Evolutionary conservation across 2,329 filamentous ascomycete species (phyloP), one percentile per base, ranked within the genome.

Genomic region (Neopestalotiopsis sp.): DNA sequence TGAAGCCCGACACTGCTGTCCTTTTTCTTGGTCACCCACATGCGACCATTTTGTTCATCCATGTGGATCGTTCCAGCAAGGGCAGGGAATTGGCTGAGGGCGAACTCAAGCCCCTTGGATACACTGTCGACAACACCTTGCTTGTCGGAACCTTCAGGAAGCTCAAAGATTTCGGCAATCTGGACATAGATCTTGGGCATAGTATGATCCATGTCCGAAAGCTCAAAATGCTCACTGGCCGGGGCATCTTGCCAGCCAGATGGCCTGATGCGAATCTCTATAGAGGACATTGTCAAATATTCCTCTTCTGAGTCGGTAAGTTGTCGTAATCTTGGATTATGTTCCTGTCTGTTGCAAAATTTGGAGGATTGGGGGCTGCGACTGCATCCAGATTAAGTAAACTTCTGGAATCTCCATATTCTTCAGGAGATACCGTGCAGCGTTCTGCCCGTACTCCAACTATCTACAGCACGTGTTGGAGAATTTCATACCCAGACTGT

Each of bases 151-250:
- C 64, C 56, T 24, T 57, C 49, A 4, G 68, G 57, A 7, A 74
- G 67, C 52, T 69, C 65, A 67, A 73, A 74, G 10, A 73, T 45
- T 52, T 73, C 72, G 38, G 65, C 67, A 38, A 74, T 70, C 49
- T 70, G 68, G 14, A 70, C 69, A 40, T 72, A 74, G 56, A 73
- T 68, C 68, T 74, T 74, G 42, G 72, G 72, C 72, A 74, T 70
- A 20, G 14, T 79, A 76, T 69, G 79, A 78, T 65, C 79, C 77
- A 70, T 80, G 77, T 72, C 76, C 75, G 42, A 75, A 1, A 71
- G 61, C 30, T 65, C 34, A 42, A 69, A 70, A 1, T 42, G 63
- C 32, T 71, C 69, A 12, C 45, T 52, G 5, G 17, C 45, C 0
- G 45, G 45, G 45, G 45, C 45, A 20, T 52, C 28, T 59, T 52